Evolutionary conservation across 2,329 filamentous ascomycete genomes (phyloP).

Genomic region (Colletotrichum ledebouriae): DNA sequence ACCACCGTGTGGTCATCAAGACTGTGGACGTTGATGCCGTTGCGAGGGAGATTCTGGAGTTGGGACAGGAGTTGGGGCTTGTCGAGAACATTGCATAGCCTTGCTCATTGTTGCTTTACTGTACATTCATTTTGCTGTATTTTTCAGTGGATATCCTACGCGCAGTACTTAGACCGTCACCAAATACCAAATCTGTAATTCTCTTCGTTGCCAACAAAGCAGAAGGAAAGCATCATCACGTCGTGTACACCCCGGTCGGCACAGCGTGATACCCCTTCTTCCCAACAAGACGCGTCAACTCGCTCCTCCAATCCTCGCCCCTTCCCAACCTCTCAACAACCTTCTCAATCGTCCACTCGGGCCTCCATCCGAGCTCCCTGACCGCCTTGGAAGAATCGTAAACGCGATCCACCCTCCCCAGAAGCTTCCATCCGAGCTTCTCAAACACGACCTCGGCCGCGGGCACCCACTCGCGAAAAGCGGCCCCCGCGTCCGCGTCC

Average conservation of each 20-base stretch:
- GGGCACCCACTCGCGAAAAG: conserved; percentile 48
- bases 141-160: neutral
- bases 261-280: conserved; percentile 60
- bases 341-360: conserved; percentile 56
- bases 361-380: conserved; percentile 58
- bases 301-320: conserved; percentile 56
- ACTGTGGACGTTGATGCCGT: conserved; percentile 72
- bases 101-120: neutral
- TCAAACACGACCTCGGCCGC: conserved; percentile 50
- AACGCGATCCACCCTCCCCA: conserved; percentile 57
- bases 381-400: conserved; percentile 60
- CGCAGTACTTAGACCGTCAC: conserved; percentile 6
- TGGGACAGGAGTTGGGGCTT: conserved; percentile 56
- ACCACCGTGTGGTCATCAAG: conserved; percentile 79
- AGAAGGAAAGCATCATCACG: conserved; percentile 37
- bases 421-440: conserved; percentile 53
- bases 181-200: conserved; percentile 27
- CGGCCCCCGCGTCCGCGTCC: conserved; percentile 50
- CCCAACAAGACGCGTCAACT: conserved; percentile 55
- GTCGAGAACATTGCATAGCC: conserved; percentile 28
- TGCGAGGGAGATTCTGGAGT: conserved; percentile 63
- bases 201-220: too few relatives aligned
- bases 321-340: conserved; percentile 51
- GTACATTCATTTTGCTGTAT: neutral
- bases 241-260: conserved; percentile 59